These are phyloP conservation scores for Fusarium sp. DNA, from an alignment of 2,329 filamentous ascomycete genomes.

Conservation along the genomic window DNA sequence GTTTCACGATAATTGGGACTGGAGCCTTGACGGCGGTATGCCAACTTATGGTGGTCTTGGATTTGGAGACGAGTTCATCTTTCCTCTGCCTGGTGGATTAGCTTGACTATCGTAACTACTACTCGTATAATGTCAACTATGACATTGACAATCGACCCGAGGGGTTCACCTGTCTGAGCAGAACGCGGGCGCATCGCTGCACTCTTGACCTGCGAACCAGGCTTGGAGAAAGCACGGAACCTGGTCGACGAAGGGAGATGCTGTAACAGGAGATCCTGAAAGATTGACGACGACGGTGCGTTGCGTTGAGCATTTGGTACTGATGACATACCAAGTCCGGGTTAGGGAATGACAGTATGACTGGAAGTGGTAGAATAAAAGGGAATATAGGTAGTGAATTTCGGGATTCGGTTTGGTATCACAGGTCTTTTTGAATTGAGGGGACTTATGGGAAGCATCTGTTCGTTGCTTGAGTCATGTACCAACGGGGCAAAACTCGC, in stretches of 20 bases:
- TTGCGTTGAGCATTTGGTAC: neutral
- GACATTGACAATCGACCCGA: neutral
- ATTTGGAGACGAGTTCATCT: neutral
- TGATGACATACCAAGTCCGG: conserved; percentile 14
- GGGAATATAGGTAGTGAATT: neutral
- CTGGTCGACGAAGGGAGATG: neutral
- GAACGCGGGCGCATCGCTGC: neutral
- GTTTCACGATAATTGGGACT: conserved; percentile 3
- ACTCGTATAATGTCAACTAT: neutral
- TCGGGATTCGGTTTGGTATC: neutral
- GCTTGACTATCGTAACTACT: neutral
- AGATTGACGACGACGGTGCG: neutral
- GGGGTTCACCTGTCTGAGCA: neutral
- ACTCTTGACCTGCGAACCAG: conserved; percentile 1
- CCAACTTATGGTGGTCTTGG: neutral
- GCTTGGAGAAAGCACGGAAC: neutral
- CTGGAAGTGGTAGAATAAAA: rapidly evolving
- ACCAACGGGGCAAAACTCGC: neutral
- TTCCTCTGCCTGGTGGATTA: neutral
- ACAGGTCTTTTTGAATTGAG: neutral
- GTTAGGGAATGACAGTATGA: too few species aligned
- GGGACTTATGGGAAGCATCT: neutral
- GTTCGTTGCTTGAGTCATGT: neutral
- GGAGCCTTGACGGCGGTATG: neutral
- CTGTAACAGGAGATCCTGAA: neutral